Conservation (phyloP, 2,329 filamentous ascomycete species). For the Sphaerostilbella broomeana region DNA sequence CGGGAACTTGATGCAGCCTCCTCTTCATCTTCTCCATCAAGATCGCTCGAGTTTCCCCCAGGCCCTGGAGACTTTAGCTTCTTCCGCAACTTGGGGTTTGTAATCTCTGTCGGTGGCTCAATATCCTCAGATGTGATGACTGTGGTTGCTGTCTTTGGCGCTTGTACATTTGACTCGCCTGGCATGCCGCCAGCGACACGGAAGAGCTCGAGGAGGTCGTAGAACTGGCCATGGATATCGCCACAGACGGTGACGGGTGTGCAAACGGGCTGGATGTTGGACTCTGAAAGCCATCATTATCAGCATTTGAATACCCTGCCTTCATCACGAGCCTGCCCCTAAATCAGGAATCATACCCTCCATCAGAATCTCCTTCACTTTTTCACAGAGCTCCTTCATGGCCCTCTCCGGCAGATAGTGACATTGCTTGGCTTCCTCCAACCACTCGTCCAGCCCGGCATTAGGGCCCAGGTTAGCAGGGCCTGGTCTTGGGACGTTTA, state of each 20-base stretch:
- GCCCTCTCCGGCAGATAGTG: slow-evolving; percentile 92
- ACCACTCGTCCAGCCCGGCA: slow-evolving; percentile 90
- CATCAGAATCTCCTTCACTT: slow-evolving; percentile 98
- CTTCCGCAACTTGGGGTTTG: slow-evolving; percentile 77
- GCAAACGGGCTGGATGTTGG: slow-evolving; percentile 95
- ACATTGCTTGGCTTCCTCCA: slow-evolving; percentile 93
- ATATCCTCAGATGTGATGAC: slow-evolving; percentile 87
- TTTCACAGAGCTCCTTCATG: slow-evolving; percentile 99
- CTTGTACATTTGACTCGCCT: slow-evolving; percentile 65
- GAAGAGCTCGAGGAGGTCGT: slow-evolving; percentile 94
- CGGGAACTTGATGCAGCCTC: slow-evolving; percentile 25
- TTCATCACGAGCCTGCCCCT: no score
- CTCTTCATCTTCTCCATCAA: slow-evolving; percentile 42
- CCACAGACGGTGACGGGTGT: slow-evolving; percentile 96
- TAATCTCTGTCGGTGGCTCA: slow-evolving; percentile 84
- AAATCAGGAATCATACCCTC: slow-evolving; percentile 80
- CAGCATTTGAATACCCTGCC: neutral
- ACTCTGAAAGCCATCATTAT: slow-evolving; percentile 56
- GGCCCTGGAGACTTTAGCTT: slow-evolving; percentile 57
- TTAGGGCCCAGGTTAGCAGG: slow-evolving; percentile 78
- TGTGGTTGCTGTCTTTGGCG: slow-evolving; percentile 60
- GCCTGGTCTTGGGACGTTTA: slow-evolving; percentile 73
- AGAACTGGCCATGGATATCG: slow-evolving; percentile 98
- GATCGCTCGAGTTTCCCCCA: slow-evolving; percentile 42
- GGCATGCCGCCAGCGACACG: slow-evolving; percentile 96